These are phyloP conservation scores for Rubia occidens DNA, from an alignment of 305 asterid genomes.

Conservation along the genomic window DNA sequence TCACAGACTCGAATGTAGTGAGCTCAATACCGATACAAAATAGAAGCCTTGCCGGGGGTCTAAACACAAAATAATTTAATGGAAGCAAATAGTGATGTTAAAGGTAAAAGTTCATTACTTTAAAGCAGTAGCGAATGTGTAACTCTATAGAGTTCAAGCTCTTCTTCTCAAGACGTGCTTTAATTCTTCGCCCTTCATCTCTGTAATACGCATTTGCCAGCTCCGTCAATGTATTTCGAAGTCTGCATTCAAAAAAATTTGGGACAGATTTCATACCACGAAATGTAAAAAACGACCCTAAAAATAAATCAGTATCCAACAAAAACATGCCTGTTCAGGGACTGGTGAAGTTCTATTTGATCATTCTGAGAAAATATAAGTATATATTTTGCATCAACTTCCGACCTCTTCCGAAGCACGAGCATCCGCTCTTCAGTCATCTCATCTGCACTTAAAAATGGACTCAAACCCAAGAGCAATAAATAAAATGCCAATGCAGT, in stretches of 20 bases:
- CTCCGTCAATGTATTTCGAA: slow-evolving; percentile 54
- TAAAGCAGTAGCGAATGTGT: slow-evolving; percentile 78
- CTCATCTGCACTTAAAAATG: slow-evolving; percentile 43
- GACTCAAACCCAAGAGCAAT: not conserved
- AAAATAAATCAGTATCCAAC: slow-evolving; percentile 5
- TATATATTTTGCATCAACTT: slow-evolving; percentile 66
- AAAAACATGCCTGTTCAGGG: slow-evolving; percentile 62
- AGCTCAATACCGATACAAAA: not conserved
- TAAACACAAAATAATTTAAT: not conserved
- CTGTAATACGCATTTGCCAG: slow-evolving; percentile 62
- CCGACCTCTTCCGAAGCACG: slow-evolving; percentile 88
- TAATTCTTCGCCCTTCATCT: slow-evolving; percentile 82
- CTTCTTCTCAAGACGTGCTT: slow-evolving; percentile 70
- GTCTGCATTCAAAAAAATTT: slow-evolving; percentile 48
- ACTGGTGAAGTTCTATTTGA: slow-evolving; percentile 54
- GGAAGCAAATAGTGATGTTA: not conserved
- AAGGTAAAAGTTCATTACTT: slow-evolving; percentile 41
- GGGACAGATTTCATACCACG: slow-evolving; percentile 7
- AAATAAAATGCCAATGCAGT: not conserved
- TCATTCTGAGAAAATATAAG: slow-evolving; percentile 53
- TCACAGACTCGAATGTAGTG: not conserved
- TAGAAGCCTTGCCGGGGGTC: not conserved
- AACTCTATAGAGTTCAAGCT: slow-evolving; percentile 57
- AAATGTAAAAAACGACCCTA: not conserved
- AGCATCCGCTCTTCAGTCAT: slow-evolving; percentile 80